Percentiles rank a stretch among this genome's conserved stretches.
Evolutionary conservation across 2,329 filamentous ascomycete species (phyloP).

Genomic region (Bertia moriformis): DNA sequence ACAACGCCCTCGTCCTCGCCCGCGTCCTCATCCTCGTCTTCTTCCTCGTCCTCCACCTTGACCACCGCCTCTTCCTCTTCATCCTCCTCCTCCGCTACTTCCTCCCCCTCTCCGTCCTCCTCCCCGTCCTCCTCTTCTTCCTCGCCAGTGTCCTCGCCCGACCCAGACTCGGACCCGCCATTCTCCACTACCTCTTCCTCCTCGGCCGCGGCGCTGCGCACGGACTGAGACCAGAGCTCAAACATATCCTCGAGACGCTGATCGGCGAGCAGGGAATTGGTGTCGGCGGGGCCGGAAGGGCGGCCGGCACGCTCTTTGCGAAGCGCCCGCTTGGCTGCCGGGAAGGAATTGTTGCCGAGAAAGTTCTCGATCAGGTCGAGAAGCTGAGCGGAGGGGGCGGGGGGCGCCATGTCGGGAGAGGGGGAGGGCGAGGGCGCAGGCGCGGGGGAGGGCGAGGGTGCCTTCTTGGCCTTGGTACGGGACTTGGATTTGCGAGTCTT

Average conservation of each 20-base stretch:
- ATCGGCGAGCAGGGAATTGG: no score
- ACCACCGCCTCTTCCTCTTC: neutral
- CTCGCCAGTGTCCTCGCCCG: conserved; percentile 8
- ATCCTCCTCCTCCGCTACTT: neutral
- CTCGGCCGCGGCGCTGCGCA: neutral
- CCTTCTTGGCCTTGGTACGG: conserved; percentile 6
- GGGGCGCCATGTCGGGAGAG: no score
- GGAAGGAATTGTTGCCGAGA: conserved; percentile 50
- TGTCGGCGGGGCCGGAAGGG: conserved; percentile 14
- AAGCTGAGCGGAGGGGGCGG: conserved; percentile 30
- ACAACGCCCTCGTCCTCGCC: no score
- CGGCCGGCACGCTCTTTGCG: conserved; percentile 37
- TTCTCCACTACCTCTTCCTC: conserved; percentile 2
- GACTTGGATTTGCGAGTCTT: neutral
- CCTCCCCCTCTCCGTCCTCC: neutral
- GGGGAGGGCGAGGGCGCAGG: conserved; percentile 7
- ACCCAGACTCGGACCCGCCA: conserved; percentile 5
- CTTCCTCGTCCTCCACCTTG: neutral
- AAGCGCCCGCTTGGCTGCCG: conserved; percentile 44
- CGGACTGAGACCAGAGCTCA: neutral
- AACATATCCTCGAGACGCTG: conserved; percentile 4
- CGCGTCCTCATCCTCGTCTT: no score
- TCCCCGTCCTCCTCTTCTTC: neutral
- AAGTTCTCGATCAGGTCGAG: conserved; percentile 55
- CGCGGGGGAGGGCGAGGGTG: conserved; percentile 5